phyloP scores from a whole-genome alignment of 1,284 basidiomycete genomes.

The Rhodotorula glutinis region DNA sequence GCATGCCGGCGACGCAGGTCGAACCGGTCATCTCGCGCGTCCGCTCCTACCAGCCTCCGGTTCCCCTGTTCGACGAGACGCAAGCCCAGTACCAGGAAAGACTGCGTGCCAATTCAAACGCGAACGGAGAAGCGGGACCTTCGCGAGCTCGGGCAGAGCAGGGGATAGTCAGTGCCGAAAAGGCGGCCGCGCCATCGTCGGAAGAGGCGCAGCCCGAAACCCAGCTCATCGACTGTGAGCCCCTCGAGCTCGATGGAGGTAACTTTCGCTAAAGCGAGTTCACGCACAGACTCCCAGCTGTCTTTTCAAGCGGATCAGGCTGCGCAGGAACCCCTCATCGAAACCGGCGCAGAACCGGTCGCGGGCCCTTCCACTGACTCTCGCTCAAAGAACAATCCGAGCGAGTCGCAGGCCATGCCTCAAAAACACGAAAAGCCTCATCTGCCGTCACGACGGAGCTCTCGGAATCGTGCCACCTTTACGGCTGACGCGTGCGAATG shows the following conservation, averaged over 20 bases:
- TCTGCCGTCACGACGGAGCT: neutral
- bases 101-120: too few species aligned
- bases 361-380: neutral
- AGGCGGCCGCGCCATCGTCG: neutral
- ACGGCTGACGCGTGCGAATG: constrained; percentile 23
- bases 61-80: constrained; percentile 21
- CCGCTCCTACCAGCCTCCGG: constrained; percentile 20
- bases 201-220: constrained; percentile 8
- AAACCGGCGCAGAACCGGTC: neutral
- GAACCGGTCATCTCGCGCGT: constrained; percentile 27
- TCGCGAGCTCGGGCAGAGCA: neutral
- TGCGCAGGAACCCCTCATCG: neutral
- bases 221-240: constrained; percentile 29
- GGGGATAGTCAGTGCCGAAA: neutral
- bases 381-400: neutral
- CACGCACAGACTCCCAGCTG: constrained; percentile 12
- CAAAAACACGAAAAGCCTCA: constrained; percentile 6
- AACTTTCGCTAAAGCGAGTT: too few species aligned
- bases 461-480: neutral
- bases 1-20: constrained; percentile 17
- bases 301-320: neutral
- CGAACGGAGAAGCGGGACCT: too few species aligned
- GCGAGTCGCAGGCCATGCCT: constrained; percentile 1
- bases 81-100: neutral
- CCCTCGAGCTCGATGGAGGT: too few species aligned